A percentile compares a stretch with the other conserved stretches of the same genome.
These are phyloP conservation scores for Spathaspora girioi DNA, from an alignment of 805 yeast genomes.

Conservation along the genomic window DNA sequence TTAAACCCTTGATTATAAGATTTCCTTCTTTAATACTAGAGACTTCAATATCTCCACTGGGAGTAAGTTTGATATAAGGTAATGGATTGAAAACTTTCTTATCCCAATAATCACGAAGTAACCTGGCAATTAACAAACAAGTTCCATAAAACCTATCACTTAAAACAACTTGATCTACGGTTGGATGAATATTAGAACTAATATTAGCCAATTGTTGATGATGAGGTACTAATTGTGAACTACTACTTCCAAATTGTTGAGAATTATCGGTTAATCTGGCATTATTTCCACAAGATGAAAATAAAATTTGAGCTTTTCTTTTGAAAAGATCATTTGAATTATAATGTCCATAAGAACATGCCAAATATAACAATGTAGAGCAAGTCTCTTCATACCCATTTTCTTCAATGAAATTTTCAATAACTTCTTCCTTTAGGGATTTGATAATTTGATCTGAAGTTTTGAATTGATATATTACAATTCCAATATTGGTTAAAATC, in stretches of 20 bases:
- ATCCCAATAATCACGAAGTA: slow-evolving; percentile 79
- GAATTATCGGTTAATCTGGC: slow-evolving; percentile 35
- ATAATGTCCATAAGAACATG: slow-evolving; percentile 61
- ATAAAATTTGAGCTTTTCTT: slow-evolving; percentile 47
- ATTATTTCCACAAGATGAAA: slow-evolving; percentile 52
- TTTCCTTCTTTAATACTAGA: slow-evolving; percentile 41
- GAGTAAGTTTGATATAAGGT: slow-evolving; percentile 36
- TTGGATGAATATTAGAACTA: slow-evolving; percentile 24
- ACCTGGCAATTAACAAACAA: slow-evolving; percentile 70
- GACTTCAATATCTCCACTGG: slow-evolving; percentile 34
- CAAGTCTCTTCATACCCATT: slow-evolving; percentile 91
- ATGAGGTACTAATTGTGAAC: slow-evolving; percentile 6
- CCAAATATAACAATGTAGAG: slow-evolving; percentile 78
- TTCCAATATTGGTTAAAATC: slow-evolving; percentile 74
- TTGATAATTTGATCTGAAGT: slow-evolving; percentile 79
- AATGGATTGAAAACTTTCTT: slow-evolving; percentile 56
- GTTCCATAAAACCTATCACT: slow-evolving; percentile 92
- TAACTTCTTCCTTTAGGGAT: slow-evolving; percentile 60
- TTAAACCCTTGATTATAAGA: slow-evolving; percentile 42
- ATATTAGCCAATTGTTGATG: slow-evolving; percentile 12
- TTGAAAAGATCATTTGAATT: slow-evolving; percentile 48
- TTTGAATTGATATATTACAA: slow-evolving; percentile 71
- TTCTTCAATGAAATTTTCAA: slow-evolving; percentile 65
- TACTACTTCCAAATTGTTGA: background rate
- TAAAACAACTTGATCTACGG: slow-evolving; percentile 73